phyloP scores from a whole-genome alignment of 257 asterid species.

The Mentha longifolia region DNA sequence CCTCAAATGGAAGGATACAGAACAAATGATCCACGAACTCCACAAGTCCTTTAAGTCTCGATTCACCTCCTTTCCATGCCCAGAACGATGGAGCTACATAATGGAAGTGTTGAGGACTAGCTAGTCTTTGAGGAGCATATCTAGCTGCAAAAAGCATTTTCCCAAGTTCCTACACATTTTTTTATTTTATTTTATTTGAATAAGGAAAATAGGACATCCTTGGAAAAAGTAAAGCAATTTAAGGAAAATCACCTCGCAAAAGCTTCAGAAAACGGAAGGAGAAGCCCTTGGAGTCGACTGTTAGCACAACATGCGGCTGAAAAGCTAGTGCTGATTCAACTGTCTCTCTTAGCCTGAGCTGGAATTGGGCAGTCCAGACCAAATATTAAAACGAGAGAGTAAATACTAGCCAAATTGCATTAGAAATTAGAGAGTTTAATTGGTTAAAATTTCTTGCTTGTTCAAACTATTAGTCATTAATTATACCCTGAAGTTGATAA shows the following conservation, averaged over 20 bases:
- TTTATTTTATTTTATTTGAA: slow-evolving; percentile 39
- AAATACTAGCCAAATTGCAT: background rate
- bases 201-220: slow-evolving; percentile 32
- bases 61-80: slow-evolving; percentile 99
- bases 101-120: slow-evolving; percentile 77
- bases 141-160: slow-evolving; percentile 74
- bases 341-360: slow-evolving; percentile 71
- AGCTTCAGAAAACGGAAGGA: slow-evolving; percentile 88
- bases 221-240: slow-evolving; percentile 17
- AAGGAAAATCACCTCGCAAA: slow-evolving; percentile 58
- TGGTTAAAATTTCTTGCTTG: background rate
- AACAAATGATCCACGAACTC: slow-evolving; percentile 82
- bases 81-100: slow-evolving; percentile 97
- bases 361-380: slow-evolving; percentile 38
- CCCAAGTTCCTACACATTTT: slow-evolving; percentile 48
- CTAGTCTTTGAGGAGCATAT: slow-evolving; percentile 47
- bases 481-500: slow-evolving; percentile 72
- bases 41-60: slow-evolving; percentile 71
- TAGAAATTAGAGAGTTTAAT: slow-evolving; percentile 12
- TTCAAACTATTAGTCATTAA: slow-evolving; percentile 18
- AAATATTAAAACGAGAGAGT: slow-evolving; percentile 23
- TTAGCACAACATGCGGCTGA: slow-evolving; percentile 86
- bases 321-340: slow-evolving; percentile 71
- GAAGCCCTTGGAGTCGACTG: slow-evolving; percentile 93
- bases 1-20: slow-evolving; percentile 97